Evolutionary conservation across 2,329 filamentous ascomycete genomes (phyloP).

Genomic region (Colletotrichum endophyticum): DNA sequence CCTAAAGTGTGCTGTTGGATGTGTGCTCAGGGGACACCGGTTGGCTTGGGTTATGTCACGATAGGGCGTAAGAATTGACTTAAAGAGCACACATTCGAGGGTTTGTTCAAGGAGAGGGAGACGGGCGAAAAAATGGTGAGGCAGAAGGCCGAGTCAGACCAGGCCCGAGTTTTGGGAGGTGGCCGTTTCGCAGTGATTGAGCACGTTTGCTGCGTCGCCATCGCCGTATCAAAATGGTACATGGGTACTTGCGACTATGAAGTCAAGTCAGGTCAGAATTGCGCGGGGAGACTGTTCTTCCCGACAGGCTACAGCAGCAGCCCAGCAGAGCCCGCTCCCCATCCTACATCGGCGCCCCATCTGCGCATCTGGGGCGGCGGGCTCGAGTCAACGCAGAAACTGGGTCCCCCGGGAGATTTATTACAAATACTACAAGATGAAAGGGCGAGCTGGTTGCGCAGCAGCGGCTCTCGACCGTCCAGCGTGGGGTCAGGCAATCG

Average conservation of each 20-base stretch:
- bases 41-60: not conserved
- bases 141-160: not conserved
- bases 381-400: conserved; percentile 8
- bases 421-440: conserved; percentile 17
- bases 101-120: not conserved
- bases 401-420: conserved; percentile 5
- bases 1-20: not conserved
- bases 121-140: not conserved
- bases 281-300: not conserved
- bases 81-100: not conserved
- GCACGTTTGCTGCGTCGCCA: not conserved
- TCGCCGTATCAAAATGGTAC: not conserved
- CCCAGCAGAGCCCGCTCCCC: not conserved
- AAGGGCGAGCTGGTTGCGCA: not conserved
- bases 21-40: no score
- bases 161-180: not conserved
- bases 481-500: not conserved
- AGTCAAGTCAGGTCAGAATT: not conserved
- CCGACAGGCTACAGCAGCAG: not conserved
- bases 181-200: not conserved
- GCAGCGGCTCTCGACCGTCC: not conserved
- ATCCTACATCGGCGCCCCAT: not conserved
- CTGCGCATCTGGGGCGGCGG: not conserved
- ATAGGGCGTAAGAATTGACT: not conserved
- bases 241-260: not conserved